Conservation (phyloP, 108 stramenopile species). For the Discostella stelligeroides region DNA sequence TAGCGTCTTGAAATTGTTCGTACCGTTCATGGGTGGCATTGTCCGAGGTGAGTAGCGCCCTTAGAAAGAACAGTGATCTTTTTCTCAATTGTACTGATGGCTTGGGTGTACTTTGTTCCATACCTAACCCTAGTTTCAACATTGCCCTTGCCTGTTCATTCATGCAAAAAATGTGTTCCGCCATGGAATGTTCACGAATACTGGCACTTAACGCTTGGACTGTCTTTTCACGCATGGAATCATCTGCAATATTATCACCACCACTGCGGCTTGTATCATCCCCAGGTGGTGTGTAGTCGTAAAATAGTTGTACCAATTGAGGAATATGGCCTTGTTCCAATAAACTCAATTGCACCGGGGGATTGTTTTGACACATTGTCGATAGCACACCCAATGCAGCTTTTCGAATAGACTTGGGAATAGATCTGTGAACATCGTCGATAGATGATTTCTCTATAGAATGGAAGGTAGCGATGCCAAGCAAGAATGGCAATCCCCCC, state of each 20-base stretch:
- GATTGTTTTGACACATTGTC: conserved; percentile 83
- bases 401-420: conserved; percentile 60
- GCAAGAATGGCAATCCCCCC: conserved; percentile 73
- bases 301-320: conserved; percentile 56
- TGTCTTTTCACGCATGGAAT: conserved; percentile 55
- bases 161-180: conserved; percentile 66
- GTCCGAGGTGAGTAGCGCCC: conserved; percentile 77
- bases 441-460: neutral
- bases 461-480: conserved; percentile 63
- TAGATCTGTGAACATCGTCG: neutral
- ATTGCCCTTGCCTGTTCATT: conserved; percentile 54
- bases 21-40: conserved; percentile 38
- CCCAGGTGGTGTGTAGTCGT: conserved; percentile 37
- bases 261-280: neutral
- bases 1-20: conserved; percentile 35
- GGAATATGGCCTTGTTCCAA: conserved; percentile 70
- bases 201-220: conserved; percentile 74
- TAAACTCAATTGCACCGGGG: conserved; percentile 77
- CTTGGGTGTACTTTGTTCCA: conserved; percentile 15
- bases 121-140: conserved; percentile 52
- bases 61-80: conserved; percentile 71
- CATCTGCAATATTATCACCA: conserved; percentile 26
- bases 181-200: conserved; percentile 67
- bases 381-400: conserved; percentile 63
- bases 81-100: conserved; percentile 40